Conservation (phyloP, 441 rosid genomes). For the Adansonia madagascariensis region DNA sequence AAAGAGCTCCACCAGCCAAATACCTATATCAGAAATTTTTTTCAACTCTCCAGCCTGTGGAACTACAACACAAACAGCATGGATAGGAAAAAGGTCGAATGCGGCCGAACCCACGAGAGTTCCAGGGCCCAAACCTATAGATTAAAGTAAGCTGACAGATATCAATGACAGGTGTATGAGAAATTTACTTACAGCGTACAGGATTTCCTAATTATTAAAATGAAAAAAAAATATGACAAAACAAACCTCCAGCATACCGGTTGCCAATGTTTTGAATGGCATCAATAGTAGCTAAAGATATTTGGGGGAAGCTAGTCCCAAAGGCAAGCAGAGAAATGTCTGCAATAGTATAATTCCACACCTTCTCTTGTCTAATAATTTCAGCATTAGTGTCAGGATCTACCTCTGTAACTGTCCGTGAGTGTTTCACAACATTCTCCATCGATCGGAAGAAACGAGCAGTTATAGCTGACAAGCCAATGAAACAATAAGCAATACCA, state of each 20-base stretch:
- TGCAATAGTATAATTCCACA: conserved; percentile 93
- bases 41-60: conserved; percentile 94
- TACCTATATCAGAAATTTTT: conserved; percentile 89
- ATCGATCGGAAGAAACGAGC: conserved; percentile 79
- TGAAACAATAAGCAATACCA: conserved; percentile 79
- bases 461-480: conserved; percentile 89
- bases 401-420: conserved; percentile 62
- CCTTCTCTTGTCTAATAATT: conserved; percentile 59
- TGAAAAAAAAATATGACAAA: conserved; percentile 8
- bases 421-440: conserved; percentile 88
- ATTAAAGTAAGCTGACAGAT: conserved; percentile 2
- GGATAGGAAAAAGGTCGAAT: conserved; percentile 93
- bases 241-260: conserved; percentile 56
- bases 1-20: conserved; percentile 92
- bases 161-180: neutral
- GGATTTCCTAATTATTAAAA: neutral
- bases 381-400: conserved; percentile 62
- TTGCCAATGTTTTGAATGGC: conserved; percentile 63
- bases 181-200: no score
- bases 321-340: conserved; percentile 85
- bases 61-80: conserved; percentile 90
- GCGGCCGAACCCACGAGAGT: conserved; percentile 99
- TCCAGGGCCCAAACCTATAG: conserved; percentile 89
- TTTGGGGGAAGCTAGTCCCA: conserved; percentile 96
- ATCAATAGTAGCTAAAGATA: conserved; percentile 86